Evolutionary conservation across 192 early-diverging fungal genomes (phyloP).

Genomic region (Coemansia sp.): DNA sequence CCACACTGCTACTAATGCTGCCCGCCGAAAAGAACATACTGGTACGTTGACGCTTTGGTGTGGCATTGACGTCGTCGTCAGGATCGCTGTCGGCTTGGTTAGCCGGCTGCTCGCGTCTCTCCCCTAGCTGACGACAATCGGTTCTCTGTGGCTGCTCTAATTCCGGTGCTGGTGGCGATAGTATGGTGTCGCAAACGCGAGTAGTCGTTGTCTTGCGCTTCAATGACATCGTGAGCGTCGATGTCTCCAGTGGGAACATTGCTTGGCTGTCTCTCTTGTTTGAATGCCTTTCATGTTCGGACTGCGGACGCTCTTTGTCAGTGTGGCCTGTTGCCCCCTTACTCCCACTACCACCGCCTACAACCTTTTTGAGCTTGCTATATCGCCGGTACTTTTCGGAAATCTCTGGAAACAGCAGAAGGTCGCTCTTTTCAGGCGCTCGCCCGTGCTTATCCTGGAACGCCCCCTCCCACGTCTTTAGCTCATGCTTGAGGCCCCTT

Average conservation of each 20-base stretch:
- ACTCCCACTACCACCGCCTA: background rate
- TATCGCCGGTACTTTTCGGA: slow-evolving; percentile 49
- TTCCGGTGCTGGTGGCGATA: background rate
- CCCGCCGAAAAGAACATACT: background rate
- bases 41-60: slow-evolving; percentile 38
- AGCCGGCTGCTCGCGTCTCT: background rate
- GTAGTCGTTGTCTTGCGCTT: slow-evolving; percentile 36
- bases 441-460: slow-evolving; percentile 43
- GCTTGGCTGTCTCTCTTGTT: background rate
- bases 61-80: background rate
- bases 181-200: background rate
- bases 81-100: background rate
- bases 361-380: slow-evolving; percentile 38
- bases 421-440: slow-evolving; percentile 34
- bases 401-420: slow-evolving; percentile 31
- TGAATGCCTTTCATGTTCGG: background rate
- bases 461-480: slow-evolving; percentile 50
- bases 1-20: background rate
- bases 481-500: slow-evolving; percentile 47
- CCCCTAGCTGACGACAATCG: background rate
- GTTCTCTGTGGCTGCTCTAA: background rate
- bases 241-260: slow-evolving; percentile 37
- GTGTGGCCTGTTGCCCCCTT: background rate
- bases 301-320: background rate
- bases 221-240: slow-evolving; percentile 22